These are phyloP conservation scores for Euphorbia schlechtendalii DNA, from an alignment of 441 rosid genomes.

Conservation along the genomic window DNA sequence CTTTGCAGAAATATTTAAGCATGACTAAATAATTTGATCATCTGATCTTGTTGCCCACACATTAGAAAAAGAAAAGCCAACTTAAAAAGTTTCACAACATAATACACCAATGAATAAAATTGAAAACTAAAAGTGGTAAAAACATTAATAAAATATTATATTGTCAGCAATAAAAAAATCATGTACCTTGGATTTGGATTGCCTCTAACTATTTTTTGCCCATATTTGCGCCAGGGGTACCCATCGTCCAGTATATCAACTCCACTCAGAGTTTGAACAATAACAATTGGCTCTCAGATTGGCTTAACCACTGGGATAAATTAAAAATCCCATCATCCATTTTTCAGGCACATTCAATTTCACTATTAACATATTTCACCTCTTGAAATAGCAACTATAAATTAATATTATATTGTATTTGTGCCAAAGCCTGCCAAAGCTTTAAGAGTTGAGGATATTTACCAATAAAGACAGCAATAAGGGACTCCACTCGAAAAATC, in stretches of 20 bases:
- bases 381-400: too few relatives aligned
- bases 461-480: too few relatives aligned
- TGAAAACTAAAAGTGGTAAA: neutral
- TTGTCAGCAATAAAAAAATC: neutral
- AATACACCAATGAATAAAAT: neutral
- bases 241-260: constrained; percentile 98
- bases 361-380: too few relatives aligned
- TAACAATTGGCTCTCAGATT: constrained; percentile 87
- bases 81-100: neutral
- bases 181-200: constrained; percentile 92
- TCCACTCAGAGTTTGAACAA: constrained; percentile 92
- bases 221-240: constrained; percentile 97
- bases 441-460: too few relatives aligned
- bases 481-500: too few relatives aligned
- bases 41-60: constrained; percentile 1
- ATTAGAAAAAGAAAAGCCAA: neutral
- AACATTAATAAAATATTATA: neutral
- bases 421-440: too few relatives aligned
- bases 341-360: too few relatives aligned
- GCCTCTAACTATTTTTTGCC: constrained; percentile 97
- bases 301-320: constrained; percentile 77
- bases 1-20: constrained; percentile 2
- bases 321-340: constrained; percentile 62
- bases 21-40: neutral
- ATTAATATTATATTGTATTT: too few relatives aligned